Conservation (phyloP, 805 yeast species). For the Maudiozyma pseudohumilis region DNA sequence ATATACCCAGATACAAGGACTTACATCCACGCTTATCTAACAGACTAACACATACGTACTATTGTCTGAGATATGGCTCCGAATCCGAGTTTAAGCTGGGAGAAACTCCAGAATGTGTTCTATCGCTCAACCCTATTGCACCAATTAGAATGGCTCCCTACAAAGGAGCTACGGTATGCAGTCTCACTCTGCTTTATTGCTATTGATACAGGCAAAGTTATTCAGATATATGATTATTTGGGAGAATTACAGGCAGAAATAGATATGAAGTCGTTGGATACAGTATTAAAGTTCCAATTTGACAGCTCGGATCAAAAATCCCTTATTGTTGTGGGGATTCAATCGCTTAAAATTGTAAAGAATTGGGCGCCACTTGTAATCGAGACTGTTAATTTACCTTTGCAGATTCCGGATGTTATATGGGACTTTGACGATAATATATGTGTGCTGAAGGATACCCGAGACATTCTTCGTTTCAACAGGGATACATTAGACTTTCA, state of each 20-base stretch:
- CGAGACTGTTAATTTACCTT: conserved; percentile 6
- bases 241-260: conserved; percentile 16
- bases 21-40: too few relatives aligned
- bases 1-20: too few relatives aligned
- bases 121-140: conserved; percentile 42
- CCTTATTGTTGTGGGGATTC: conserved; percentile 12
- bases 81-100: conserved; percentile 57
- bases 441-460: conserved; percentile 13
- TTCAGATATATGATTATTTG: conserved; percentile 33
- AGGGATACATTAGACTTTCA: conserved; percentile 5
- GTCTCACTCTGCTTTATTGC: conserved; percentile 36
- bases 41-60: too few relatives aligned
- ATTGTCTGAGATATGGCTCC: conserved; percentile 6
- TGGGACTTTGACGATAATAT: conserved; percentile 24
- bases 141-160: conserved; percentile 15
- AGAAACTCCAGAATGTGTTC: conserved; percentile 58
- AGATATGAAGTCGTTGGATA: conserved; percentile 8
- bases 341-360: conserved; percentile 11
- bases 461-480: conserved; percentile 14
- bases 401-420: conserved; percentile 15
- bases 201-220: conserved; percentile 24
- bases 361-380: conserved; percentile 17
- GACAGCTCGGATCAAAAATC: conserved; percentile 8
- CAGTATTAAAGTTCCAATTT: conserved; percentile 15
- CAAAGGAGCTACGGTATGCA: conserved; percentile 20